Conservation (phyloP, 1,139 yeast genomes). For the Kodamaea plutei region DNA sequence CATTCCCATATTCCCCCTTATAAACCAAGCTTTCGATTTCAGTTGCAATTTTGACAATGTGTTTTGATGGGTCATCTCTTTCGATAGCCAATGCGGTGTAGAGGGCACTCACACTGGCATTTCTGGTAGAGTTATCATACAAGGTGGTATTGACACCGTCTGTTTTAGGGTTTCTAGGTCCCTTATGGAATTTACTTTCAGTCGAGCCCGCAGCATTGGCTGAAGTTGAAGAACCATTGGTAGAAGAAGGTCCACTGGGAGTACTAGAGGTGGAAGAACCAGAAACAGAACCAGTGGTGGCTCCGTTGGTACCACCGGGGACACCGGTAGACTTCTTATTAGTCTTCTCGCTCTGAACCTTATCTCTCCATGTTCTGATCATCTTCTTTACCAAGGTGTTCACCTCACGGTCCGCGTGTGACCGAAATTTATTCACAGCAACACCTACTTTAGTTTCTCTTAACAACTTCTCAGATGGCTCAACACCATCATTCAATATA, state of each 20-base stretch:
- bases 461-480: constrained; percentile 79
- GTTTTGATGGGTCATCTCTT: constrained; percentile 49
- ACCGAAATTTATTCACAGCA: constrained; percentile 83
- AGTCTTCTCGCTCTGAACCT: constrained; percentile 72
- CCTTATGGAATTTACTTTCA: constrained; percentile 22
- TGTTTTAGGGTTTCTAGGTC: constrained; percentile 70
- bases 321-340: constrained; percentile 29
- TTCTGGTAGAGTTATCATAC: constrained; percentile 75
- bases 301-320: too few species aligned
- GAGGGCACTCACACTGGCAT: constrained; percentile 76
- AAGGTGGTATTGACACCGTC: constrained; percentile 74
- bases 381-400: constrained; percentile 71
- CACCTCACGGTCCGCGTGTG: constrained; percentile 64
- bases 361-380: constrained; percentile 87
- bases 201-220: constrained; percentile 14
- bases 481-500: constrained; percentile 65
- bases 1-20: constrained; percentile 51
- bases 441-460: constrained; percentile 98
- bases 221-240: constrained; percentile 1
- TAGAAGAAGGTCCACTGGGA: constrained; percentile 1
- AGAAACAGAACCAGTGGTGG: constrained; percentile 7
- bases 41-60: constrained; percentile 60
- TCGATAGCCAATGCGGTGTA: constrained; percentile 89
- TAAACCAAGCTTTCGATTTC: constrained; percentile 73
- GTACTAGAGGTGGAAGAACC: constrained; percentile 6